These are phyloP conservation scores for Hypoxylon sp. DNA, from an alignment of 2,329 filamentous ascomycete genomes.

Conservation along the genomic window DNA sequence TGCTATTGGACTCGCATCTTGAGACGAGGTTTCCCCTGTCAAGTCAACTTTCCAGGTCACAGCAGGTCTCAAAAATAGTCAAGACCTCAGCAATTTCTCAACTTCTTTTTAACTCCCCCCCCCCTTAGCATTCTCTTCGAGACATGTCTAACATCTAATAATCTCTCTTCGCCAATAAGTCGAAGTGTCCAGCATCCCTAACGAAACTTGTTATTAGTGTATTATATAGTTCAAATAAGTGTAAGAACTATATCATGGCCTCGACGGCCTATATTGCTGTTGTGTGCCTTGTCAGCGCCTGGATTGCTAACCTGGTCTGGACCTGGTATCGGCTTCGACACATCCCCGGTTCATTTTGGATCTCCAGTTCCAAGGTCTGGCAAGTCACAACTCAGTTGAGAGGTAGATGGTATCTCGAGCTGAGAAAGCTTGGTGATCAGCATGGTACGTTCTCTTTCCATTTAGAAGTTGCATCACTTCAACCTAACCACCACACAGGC, in stretches of 20 bases:
- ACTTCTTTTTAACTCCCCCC: too few relatives aligned
- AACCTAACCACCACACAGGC: too few relatives aligned
- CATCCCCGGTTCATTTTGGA: constrained; percentile 33
- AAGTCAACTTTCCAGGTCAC: too few relatives aligned
- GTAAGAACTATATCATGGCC: constrained; percentile 1
- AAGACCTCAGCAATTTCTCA: too few relatives aligned
- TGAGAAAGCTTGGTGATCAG: constrained; percentile 28
- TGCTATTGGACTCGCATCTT: background rate
- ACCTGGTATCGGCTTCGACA: constrained; percentile 35
- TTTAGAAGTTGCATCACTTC: too few relatives aligned
- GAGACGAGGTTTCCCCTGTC: constrained; percentile 7
- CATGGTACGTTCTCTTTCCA: constrained; percentile 20
- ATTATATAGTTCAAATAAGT: too few relatives aligned
- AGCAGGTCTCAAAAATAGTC: too few relatives aligned
- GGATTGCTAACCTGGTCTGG: background rate
- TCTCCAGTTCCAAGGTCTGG: constrained; percentile 31
- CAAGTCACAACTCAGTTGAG: constrained; percentile 29
- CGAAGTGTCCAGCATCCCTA: background rate
- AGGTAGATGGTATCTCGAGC: constrained; percentile 30
- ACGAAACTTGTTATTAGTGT: background rate
- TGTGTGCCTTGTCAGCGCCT: constrained; percentile 7
- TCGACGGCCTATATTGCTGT: background rate
- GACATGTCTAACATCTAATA: constrained; percentile 1
- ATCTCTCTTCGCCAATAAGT: background rate
- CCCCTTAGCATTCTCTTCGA: constrained; percentile 1